phyloP scores from a whole-genome alignment of 805 yeast species.

The Hyphopichia homilentoma region DNA sequence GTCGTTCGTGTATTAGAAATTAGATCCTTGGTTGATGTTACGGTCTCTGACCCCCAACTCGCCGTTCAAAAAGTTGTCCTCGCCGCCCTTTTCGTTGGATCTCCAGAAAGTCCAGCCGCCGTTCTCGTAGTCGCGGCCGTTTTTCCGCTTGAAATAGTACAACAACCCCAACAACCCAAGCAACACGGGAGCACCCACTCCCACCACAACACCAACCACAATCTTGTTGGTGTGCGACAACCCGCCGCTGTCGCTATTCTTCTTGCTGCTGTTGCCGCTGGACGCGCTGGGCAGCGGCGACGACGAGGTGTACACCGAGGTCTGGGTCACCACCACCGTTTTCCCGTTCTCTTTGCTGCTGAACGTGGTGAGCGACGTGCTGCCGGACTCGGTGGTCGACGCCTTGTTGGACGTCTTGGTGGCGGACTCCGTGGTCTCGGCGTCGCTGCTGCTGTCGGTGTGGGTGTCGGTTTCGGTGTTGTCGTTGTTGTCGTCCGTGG shows the following conservation, averaged over 20 bases:
- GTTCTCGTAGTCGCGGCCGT: slow-evolving; percentile 22
- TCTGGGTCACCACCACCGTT: slow-evolving; percentile 38
- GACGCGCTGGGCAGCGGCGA: slow-evolving; percentile 23
- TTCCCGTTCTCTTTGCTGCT: slow-evolving; percentile 20
- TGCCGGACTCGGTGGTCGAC: background rate
- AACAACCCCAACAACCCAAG: slow-evolving; percentile 31
- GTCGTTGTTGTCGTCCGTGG: background rate
- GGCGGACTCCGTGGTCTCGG: slow-evolving; percentile 2
- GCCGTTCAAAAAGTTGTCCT: slow-evolving; percentile 40
- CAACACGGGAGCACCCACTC: slow-evolving; percentile 42
- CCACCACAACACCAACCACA: slow-evolving; percentile 46
- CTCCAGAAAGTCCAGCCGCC: slow-evolving; percentile 49
- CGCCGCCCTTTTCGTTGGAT: slow-evolving; percentile 39
- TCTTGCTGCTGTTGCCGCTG: slow-evolving; percentile 11
- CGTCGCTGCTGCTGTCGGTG: background rate
- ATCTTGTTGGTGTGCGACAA: slow-evolving; percentile 40
- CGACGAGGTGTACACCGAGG: slow-evolving; percentile 22
- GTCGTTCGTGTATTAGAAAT: slow-evolving; percentile 28
- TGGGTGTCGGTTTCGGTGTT: background rate
- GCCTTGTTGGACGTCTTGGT: background rate
- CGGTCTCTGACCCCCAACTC: slow-evolving; percentile 47
- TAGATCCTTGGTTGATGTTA: slow-evolving; percentile 44
- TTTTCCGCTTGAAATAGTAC: slow-evolving; percentile 33
- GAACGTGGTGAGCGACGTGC: background rate
- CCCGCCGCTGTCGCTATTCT: slow-evolving; percentile 19